Conservation (phyloP, 805 yeast species). For the Wickerhamomyces canadensis region DNA sequence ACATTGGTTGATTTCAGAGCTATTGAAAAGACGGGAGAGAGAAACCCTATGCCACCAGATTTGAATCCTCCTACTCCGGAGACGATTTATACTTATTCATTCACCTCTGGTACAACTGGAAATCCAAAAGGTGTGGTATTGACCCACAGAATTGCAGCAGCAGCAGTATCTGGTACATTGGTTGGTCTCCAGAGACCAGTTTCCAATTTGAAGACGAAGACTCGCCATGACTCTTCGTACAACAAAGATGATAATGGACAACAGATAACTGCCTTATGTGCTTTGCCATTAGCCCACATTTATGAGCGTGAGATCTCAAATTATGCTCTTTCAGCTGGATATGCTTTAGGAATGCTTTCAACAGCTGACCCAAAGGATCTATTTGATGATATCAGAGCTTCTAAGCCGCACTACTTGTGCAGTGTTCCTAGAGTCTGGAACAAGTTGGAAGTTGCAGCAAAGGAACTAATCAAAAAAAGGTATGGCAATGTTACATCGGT, state of each 20-base stretch:
- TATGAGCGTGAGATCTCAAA: slow-evolving; percentile 41
- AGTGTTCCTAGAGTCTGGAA: slow-evolving; percentile 62
- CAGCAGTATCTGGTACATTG: slow-evolving; percentile 39
- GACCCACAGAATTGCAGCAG: slow-evolving; percentile 44
- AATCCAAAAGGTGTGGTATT: slow-evolving; percentile 65
- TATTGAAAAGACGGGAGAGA: slow-evolving; percentile 37
- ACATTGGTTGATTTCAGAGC: slow-evolving; percentile 38
- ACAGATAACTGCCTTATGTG: slow-evolving; percentile 32
- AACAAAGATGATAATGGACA: slow-evolving; percentile 19
- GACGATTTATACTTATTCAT: slow-evolving; percentile 54
- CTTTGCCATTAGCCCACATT: slow-evolving; percentile 55
- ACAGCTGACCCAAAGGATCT: slow-evolving; percentile 47
- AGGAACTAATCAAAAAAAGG: slow-evolving; percentile 21
- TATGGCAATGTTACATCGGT: slow-evolving; percentile 2
- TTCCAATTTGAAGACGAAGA: slow-evolving; percentile 12
- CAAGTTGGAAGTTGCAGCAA: slow-evolving; percentile 51
- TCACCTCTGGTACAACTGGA: slow-evolving; percentile 76
- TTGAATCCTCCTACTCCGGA: slow-evolving; percentile 45
- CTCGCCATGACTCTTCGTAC: slow-evolving; percentile 4
- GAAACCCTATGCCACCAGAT: slow-evolving; percentile 34
- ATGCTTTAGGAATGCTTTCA: slow-evolving; percentile 24
- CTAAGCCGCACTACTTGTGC: slow-evolving; percentile 46
- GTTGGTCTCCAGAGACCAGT: slow-evolving; percentile 22
- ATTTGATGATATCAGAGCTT: slow-evolving; percentile 48
- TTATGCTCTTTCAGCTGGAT: slow-evolving; percentile 40